These are phyloP conservation scores for Pseudotsuga menziesii DNA, from an alignment of 75 land plant species.

Conservation along the genomic window DNA sequence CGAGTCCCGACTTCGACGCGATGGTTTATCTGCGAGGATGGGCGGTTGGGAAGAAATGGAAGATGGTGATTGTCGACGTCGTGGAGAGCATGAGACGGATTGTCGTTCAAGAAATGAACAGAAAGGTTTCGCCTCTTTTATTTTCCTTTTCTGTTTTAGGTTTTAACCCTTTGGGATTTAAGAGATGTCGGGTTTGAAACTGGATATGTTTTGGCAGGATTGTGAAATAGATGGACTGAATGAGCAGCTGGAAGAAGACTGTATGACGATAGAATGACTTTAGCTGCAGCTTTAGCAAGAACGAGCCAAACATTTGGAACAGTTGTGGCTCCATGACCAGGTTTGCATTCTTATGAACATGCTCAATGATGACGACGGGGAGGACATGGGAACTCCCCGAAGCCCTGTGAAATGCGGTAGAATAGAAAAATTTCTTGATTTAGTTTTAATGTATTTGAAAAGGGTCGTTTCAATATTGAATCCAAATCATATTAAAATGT, in stretches of 20 bases:
- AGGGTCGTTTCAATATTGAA: too few relatives aligned
- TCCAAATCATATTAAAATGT: too few relatives aligned
- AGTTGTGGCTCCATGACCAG: slow-evolving; percentile 73
- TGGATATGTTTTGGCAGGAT: slow-evolving; percentile 39
- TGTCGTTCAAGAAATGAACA: slow-evolving; percentile 93
- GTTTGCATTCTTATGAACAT: slow-evolving; percentile 78
- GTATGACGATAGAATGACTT: slow-evolving; percentile 63
- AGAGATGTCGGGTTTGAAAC: neutral
- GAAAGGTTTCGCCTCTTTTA: slow-evolving; percentile 63
- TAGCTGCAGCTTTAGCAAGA: slow-evolving; percentile 80
- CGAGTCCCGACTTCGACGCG: slow-evolving; percentile 78
- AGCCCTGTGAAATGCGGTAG: neutral
- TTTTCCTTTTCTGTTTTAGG: neutral
- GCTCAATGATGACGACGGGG: slow-evolving; percentile 57
- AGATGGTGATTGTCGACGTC: slow-evolving; percentile 93
- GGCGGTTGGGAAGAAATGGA: slow-evolving; percentile 88
- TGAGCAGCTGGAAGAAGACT: slow-evolving; percentile 86
- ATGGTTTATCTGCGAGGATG: slow-evolving; percentile 77
- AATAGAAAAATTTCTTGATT: too few relatives aligned
- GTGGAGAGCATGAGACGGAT: slow-evolving; percentile 98
- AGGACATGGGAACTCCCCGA: slow-evolving; percentile 21
- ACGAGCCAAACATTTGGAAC: slow-evolving; percentile 55
- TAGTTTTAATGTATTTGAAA: too few relatives aligned
- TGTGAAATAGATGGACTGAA: slow-evolving; percentile 84
- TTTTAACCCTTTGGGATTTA: neutral